Base-by-base conservation (phyloP, 2,329 filamentous ascomycete genomes). In the Colletotrichum tamarilloi region DNA sequence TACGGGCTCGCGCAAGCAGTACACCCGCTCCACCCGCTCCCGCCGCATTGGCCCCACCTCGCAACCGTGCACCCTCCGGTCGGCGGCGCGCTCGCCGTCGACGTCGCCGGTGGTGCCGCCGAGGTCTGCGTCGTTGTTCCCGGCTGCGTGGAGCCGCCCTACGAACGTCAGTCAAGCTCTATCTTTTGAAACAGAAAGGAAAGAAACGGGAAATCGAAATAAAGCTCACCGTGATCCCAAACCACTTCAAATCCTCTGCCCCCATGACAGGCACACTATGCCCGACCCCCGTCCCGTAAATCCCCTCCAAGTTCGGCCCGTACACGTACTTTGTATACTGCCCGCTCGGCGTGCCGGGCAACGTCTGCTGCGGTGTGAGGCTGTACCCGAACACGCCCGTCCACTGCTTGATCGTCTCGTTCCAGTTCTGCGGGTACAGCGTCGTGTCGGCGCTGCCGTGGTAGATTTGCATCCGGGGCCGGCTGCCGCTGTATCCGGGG, bases 371-470 rank as follows among this genome's bases (percentile, higher is more conserved):
- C 7, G 81, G 72, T n/a, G 77, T 76, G 59, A 78, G 72, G 35
- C 72, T 77, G 30, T 81, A 80, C 9, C 86, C 87, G 66, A 87
- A 85, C 1, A 90, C 84, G 22, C 83, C 85, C 0, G 86, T 84
- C 87, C 87, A 89, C 80, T 89, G 83, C 82, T 90, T 89, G 77
- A 89, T 85, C 64, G 86, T 86, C 82, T 91, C 89, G 52, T 87
- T 78, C 78, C 88, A 90, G 80, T 91, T 91, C 76, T 85, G 84
- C 19, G 85, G 85, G 63, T 83, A 81, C 11, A 91, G 82, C 1
- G 85, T 89, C 12, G 79, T 79, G 77, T 91, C 89, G 3, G 78
- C 79, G 49, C 84, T 86, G 53, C 89, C 89, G 77, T 91, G 89
- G 82, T 87, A 91, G 77, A 91, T 85, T 78, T 89, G 87, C 85